Conservation (phyloP, 2,329 filamentous ascomycete genomes). For the Ophiostoma angusticollis region DNA sequence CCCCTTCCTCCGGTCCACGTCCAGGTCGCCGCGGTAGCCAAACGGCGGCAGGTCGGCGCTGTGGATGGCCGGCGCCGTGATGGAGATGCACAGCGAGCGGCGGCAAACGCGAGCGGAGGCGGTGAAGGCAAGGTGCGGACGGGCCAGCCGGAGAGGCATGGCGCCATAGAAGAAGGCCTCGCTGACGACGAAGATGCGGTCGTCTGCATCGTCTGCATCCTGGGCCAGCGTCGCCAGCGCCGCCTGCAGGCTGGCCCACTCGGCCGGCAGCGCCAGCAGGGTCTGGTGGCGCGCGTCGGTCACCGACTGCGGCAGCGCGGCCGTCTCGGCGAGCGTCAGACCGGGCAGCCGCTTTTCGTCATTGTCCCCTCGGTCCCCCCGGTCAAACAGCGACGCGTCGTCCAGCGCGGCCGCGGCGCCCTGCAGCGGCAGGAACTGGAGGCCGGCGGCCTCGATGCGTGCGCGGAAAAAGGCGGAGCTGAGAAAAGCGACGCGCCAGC, state of each 20-base stretch:
- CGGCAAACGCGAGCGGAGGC: constrained; percentile 12
- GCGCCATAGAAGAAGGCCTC: constrained; percentile 26
- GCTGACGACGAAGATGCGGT: constrained; percentile 20
- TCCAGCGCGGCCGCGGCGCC: constrained; percentile 23
- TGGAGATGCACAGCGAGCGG: constrained; percentile 22
- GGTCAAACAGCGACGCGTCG: constrained; percentile 17
- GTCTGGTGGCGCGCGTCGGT: constrained; percentile 22
- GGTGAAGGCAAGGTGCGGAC: constrained; percentile 14
- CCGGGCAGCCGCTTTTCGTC: not conserved
- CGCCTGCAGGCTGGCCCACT: constrained; percentile 21
- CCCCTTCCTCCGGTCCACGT: no score
- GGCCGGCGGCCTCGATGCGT: constrained; percentile 23
- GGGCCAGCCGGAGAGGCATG: constrained; percentile 23
- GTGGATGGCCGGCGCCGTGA: constrained; percentile 25
- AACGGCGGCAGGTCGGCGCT: constrained; percentile 24
- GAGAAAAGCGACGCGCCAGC: constrained; percentile 24
- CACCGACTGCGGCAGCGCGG: constrained; percentile 15
- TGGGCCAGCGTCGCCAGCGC: constrained; percentile 17
- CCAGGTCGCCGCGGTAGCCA: constrained; percentile 19
- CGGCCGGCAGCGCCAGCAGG: constrained; percentile 21
- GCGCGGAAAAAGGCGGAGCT: constrained; percentile 22
- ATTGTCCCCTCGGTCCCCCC: not conserved
- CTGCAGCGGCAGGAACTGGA: constrained; percentile 22
- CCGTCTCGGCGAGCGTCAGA: constrained; percentile 14
- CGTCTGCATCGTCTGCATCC: constrained; percentile 11